phyloP scores from a whole-genome alignment of 2,329 filamentous ascomycete species.

The Knufia petricola region DNA sequence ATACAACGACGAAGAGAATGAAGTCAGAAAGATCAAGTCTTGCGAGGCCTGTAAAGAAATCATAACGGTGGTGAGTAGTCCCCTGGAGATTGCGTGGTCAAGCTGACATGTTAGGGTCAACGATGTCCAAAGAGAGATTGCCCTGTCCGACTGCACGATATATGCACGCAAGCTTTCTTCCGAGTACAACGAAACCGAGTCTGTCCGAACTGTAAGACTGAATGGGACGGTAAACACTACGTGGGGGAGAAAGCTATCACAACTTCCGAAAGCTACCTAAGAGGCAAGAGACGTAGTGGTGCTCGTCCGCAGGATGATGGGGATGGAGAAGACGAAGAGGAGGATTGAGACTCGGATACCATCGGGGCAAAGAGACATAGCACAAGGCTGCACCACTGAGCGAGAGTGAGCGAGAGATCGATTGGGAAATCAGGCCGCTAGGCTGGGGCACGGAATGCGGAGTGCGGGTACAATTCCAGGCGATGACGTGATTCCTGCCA shows the following conservation, averaged over 20 bases:
- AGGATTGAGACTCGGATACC: too few relatives aligned
- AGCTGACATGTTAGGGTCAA: constrained; percentile 46
- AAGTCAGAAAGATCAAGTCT: constrained; percentile 66
- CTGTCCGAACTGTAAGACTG: constrained; percentile 51
- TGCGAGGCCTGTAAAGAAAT: constrained; percentile 86
- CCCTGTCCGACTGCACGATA: constrained; percentile 61
- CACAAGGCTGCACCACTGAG: too few relatives aligned
- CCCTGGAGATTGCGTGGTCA: background rate
- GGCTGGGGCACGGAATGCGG: too few relatives aligned
- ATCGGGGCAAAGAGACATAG: too few relatives aligned
- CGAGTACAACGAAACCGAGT: constrained; percentile 50
- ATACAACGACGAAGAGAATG: constrained; percentile 63
- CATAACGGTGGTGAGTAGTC: constrained; percentile 55
- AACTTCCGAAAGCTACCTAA: constrained; percentile 24
- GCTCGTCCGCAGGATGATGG: constrained; percentile 9
- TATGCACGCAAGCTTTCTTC: constrained; percentile 67
- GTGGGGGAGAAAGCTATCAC: constrained; percentile 45
- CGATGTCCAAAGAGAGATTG: constrained; percentile 64
- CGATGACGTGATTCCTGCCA: background rate
- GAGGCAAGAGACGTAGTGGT: constrained; percentile 23
- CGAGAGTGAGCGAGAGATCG: too few relatives aligned
- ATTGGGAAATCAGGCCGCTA: too few relatives aligned
- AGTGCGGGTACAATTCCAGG: too few relatives aligned
- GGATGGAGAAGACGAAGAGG: constrained; percentile 4
- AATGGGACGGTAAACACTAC: constrained; percentile 43